phyloP scores from a whole-genome alignment of 139 green algal genomes.

The Trebouxia sp. region DNA sequence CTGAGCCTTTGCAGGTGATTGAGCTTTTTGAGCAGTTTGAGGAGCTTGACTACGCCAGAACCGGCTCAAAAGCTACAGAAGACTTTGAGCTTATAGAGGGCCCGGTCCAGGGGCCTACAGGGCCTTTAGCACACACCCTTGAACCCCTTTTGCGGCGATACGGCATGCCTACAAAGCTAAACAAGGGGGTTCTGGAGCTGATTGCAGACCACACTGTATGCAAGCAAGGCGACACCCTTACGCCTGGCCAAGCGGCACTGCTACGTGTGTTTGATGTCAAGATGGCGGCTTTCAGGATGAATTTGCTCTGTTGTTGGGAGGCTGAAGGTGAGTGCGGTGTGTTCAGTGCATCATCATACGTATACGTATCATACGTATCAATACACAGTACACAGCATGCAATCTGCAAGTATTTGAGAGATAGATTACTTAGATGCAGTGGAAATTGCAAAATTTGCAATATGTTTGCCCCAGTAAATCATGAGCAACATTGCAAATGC shows the following conservation, averaged over 20 bases:
- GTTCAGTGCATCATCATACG: background rate
- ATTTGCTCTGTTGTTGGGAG: slow-evolving; percentile 67
- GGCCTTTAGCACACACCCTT: slow-evolving; percentile 90
- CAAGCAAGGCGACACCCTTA: slow-evolving; percentile 71
- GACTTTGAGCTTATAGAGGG: slow-evolving; percentile 77
- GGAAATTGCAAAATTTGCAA: background rate
- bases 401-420: background rate
- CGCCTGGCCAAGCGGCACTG: slow-evolving; percentile 77
- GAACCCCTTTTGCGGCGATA: slow-evolving; percentile 91
- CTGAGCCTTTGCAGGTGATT: slow-evolving; percentile 35
- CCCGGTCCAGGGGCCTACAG: slow-evolving; percentile 69
- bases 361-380: background rate
- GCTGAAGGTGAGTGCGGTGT: slow-evolving; percentile 17
- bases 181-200: slow-evolving; percentile 89
- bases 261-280: slow-evolving; percentile 86
- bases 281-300: slow-evolving; percentile 81
- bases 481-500: too few relatives aligned
- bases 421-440: background rate
- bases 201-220: slow-evolving; percentile 82
- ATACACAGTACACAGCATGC: background rate
- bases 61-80: slow-evolving; percentile 71
- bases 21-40: slow-evolving; percentile 54
- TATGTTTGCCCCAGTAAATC: background rate
- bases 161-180: slow-evolving; percentile 90
- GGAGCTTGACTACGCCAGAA: slow-evolving; percentile 85